Conservation (phyloP, 768 basidiomycete genomes). For the Boletus pseudo-olivaceus region DNA sequence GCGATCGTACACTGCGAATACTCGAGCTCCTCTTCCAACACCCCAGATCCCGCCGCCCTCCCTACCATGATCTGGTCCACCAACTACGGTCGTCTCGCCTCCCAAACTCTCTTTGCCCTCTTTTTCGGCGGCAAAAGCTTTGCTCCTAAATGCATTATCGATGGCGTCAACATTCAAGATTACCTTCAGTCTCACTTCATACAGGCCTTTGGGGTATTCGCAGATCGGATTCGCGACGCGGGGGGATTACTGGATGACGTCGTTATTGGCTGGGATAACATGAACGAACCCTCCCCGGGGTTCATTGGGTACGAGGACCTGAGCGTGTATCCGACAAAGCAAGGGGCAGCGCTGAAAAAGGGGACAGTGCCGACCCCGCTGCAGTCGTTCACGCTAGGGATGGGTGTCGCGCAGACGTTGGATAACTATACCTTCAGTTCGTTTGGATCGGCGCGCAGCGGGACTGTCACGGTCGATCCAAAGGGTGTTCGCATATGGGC, state of each 20-base stretch:
- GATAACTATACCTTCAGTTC: conserved; percentile 79
- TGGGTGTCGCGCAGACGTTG: conserved; percentile 80
- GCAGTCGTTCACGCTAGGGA: conserved; percentile 80
- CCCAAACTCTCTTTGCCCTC: conserved; percentile 88
- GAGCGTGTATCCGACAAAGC: conserved; percentile 55
- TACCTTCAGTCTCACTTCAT: conserved; percentile 79
- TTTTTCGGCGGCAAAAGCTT: conserved; percentile 91
- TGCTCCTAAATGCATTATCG: conserved; percentile 87
- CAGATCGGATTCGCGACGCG: conserved; percentile 70
- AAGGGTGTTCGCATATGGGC: conserved; percentile 79
- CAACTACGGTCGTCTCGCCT: conserved; percentile 86
- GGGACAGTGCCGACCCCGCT: conserved; percentile 84
- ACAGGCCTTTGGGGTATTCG: conserved; percentile 69
- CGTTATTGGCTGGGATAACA: conserved; percentile 93
- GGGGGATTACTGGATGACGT: conserved; percentile 80
- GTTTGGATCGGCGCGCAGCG: conserved; percentile 72
- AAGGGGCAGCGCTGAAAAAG: conserved; percentile 76
- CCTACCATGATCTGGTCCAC: conserved; percentile 98
- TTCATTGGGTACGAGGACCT: conserved; percentile 65
- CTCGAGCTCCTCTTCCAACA: conserved; percentile 44
- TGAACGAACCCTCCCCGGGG: conserved; percentile 95
- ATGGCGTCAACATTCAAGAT: conserved; percentile 89
- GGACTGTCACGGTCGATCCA: conserved; percentile 81
- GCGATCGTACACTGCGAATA: conserved; percentile 91
- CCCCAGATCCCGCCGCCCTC: conserved; percentile 65